A percentile compares a stretch with the other conserved stretches of the same genome.
These are phyloP conservation scores for Talaromyces verruculosus DNA, from an alignment of 2,329 filamentous ascomycete species.

Conservation along the genomic window DNA sequence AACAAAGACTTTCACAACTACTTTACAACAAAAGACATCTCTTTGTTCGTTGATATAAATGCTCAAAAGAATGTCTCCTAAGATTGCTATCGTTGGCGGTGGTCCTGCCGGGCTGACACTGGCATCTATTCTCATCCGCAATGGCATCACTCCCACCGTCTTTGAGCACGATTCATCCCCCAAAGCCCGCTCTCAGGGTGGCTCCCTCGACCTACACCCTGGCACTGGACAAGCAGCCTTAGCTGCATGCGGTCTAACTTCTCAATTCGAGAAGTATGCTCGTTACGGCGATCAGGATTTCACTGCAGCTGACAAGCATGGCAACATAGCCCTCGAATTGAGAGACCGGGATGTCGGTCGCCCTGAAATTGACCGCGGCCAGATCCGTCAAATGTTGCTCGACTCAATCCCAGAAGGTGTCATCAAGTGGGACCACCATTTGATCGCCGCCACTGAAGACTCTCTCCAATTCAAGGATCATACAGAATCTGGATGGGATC, in stretches of 20 bases:
- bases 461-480: constrained; percentile 18
- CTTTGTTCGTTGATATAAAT: background rate
- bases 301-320: constrained; percentile 25
- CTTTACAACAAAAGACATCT: background rate
- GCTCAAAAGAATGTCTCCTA: constrained; percentile 11
- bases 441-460: constrained; percentile 25
- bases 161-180: constrained; percentile 35
- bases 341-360: constrained; percentile 18
- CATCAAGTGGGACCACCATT: constrained; percentile 29
- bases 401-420: constrained; percentile 26
- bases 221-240: constrained; percentile 29
- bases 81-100: constrained; percentile 27
- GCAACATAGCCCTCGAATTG: constrained; percentile 22
- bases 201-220: constrained; percentile 32
- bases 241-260: constrained; percentile 27
- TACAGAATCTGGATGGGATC: constrained; percentile 26
- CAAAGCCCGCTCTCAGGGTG: constrained; percentile 28
- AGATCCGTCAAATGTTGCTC: constrained; percentile 29
- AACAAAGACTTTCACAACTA: background rate
- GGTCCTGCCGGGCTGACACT: constrained; percentile 25
- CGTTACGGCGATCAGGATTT: constrained; percentile 27
- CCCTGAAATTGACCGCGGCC: constrained; percentile 32
- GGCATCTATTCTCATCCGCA: constrained; percentile 21
- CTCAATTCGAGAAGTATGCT: constrained; percentile 28
- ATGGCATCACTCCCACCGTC: constrained; percentile 24